Base-by-base conservation (phyloP, 2,329 filamentous ascomycete species). In the Trichophaea hybrida region DNA sequence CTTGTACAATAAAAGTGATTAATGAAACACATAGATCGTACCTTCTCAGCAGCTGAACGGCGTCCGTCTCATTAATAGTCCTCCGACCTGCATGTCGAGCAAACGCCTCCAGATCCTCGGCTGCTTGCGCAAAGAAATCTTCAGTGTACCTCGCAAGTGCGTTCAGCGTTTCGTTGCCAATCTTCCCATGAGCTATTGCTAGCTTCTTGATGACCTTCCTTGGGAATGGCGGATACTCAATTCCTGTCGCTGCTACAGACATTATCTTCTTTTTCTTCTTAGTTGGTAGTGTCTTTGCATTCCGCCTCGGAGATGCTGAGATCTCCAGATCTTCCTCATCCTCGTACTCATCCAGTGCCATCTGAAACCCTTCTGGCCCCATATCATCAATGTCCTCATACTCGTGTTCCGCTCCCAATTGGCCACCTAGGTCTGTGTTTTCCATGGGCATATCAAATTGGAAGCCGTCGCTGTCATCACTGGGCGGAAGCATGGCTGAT, bases 71-170 rank as follows among this genome's bases (percentile, higher is more conserved):
- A 68, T 94, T 86, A 66, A 96, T 88, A 2, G 83, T 88, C 72
- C 86, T 93, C 35, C 89, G 80, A 35, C 85, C 84, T 4, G 85
- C 88, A 71, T 96, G 89, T 62, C 81, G 78, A 15, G 89, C 85
- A 71, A 90, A 95, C 1, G 83, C 84, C 10, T 80, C 80, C 58
- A 95, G 73, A 69, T 94, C 88, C 61, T 89, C 85, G 52, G 86
- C 82, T 1, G 86, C 75, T 71, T 95, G 89, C 73, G 94, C 88
- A 70, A 95, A 94, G 72, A 89, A 95, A 85, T 88, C 93, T 63
- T 94, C 87, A 2, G 86, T 86, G 0, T 88, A 87, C 70, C 88
- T 84, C 68, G 84, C 82, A 57, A 95, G 81, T 4, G 84, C 84
- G 34, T 80, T 78, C 40, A 94, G 74, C 1, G 86, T 83, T 55